Conservation (phyloP, 2,329 filamentous ascomycete genomes). For the Corynespora cassiicola region DNA sequence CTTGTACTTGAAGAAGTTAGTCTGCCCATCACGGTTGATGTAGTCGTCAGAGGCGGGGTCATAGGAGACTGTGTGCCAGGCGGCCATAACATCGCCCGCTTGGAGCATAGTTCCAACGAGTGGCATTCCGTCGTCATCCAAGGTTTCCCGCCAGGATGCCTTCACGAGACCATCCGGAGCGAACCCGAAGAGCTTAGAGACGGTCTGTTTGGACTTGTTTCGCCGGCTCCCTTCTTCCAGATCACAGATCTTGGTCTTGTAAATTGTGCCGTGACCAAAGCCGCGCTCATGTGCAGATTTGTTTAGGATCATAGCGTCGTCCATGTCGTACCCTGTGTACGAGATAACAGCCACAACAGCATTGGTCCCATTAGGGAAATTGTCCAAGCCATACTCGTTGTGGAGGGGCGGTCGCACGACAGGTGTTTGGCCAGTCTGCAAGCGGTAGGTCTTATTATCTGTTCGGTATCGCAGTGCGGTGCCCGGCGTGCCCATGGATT, state of each 20-base stretch:
- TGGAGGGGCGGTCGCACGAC: slow-evolving; percentile 91
- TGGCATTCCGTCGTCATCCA: slow-evolving; percentile 89
- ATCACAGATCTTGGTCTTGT: slow-evolving; percentile 94
- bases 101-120: slow-evolving; percentile 77
- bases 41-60: slow-evolving; percentile 76
- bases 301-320: slow-evolving; percentile 99
- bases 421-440: slow-evolving; percentile 96
- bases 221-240: slow-evolving; percentile 78
- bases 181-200: slow-evolving; percentile 89
- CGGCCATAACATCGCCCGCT: slow-evolving; percentile 84
- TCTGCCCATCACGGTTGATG: slow-evolving; percentile 84
- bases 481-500: slow-evolving; percentile 97
- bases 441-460: slow-evolving; percentile 94
- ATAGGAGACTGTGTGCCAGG: slow-evolving; percentile 85
- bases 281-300: slow-evolving; percentile 96
- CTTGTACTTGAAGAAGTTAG: slow-evolving; percentile 93
- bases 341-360: slow-evolving; percentile 97
- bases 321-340: slow-evolving; percentile 99
- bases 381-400: slow-evolving; percentile 95
- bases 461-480: slow-evolving; percentile 85
- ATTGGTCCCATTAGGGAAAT: slow-evolving; percentile 96
- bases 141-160: slow-evolving; percentile 70
- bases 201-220: slow-evolving; percentile 69
- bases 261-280: slow-evolving; percentile 94
- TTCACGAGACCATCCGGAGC: slow-evolving; percentile 78